Evolutionary conservation across 345 rosid genomes (phyloP), one percentile per base, ranked within the genome.

Genomic region (Abelmoschus esculentus): DNA sequence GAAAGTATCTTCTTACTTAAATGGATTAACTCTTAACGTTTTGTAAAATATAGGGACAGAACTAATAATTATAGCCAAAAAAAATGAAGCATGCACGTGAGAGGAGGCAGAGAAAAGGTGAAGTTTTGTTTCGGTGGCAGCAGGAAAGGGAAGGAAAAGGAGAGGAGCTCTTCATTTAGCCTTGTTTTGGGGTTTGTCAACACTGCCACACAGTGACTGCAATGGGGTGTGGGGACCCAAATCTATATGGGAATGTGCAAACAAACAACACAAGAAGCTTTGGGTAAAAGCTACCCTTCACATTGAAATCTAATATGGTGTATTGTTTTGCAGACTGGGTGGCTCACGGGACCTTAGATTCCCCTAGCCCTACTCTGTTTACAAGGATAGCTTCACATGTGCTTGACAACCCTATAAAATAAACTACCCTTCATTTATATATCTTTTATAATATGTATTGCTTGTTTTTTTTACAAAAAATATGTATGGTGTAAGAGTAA

Each of bases 31-130:
- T 40, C 44, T 40, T 40, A 40, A 6, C 40, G 7, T 22, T 36
- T 36, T 6, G 7, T 36, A 36, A 36, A 40, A 40, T 8, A 40
- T 11, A 8, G 44, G 44, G 44, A 40, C 11, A 2, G 11, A 8
- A 40, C 0, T 40, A 1, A 40, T 7, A 40, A 40, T 40, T 40
- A 40, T 10, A 40, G 11, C 44, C 44, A 7, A 6, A 9, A 40
- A 40, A 57, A 31, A 63, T 1, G 72, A 59, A 59, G 82, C 84
- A 77, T 64, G 82, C 84, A 77, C 80, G 88, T 77, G 81, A 81
- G 81, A 61, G 70, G 61, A 66, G 67, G 73, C 46, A 11, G 60
- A 8, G 58, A 75, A 74, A 78, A 72, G 82, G 70, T 18, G 42
- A 44, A 2, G 70, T 11, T 67, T 63, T 73, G 6, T 47, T 76